Evolutionary conservation across 2,329 filamentous ascomycete species (phyloP).

Genomic region (Diaporthe eres): DNA sequence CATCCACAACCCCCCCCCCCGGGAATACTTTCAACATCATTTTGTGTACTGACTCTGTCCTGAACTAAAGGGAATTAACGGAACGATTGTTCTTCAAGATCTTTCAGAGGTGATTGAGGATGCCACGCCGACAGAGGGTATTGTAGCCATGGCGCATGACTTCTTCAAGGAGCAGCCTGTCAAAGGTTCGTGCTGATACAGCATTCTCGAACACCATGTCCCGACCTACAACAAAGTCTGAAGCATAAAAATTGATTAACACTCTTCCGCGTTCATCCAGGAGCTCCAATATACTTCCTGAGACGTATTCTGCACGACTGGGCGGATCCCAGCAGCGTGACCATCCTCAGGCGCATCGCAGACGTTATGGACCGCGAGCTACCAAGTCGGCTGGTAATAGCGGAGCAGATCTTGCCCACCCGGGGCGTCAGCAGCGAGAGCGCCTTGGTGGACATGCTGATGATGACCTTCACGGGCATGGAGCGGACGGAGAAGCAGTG

Average conservation of each 20-base stretch:
- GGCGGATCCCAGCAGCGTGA: slow-evolving; percentile 29
- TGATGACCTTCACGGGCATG: slow-evolving; percentile 41
- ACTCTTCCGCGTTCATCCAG: slow-evolving; percentile 11
- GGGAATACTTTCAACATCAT: not conserved
- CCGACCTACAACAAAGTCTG: not conserved
- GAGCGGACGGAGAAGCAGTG: slow-evolving; percentile 41
- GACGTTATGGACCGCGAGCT: slow-evolving; percentile 41
- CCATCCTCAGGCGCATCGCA: slow-evolving; percentile 37
- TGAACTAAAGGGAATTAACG: not conserved
- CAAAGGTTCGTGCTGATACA: not conserved
- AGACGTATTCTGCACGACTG: slow-evolving; percentile 44
- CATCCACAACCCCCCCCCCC: not conserved
- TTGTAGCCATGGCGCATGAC: slow-evolving; percentile 30
- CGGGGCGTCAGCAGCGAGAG: not conserved
- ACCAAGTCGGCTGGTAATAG: slow-evolving; percentile 43
- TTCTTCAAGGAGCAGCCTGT: slow-evolving; percentile 35
- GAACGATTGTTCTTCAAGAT: slow-evolving; percentile 26
- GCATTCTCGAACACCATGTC: not conserved
- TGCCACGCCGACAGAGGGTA: not conserved
- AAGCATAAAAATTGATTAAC: not conserved
- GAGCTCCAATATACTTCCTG: slow-evolving; percentile 45
- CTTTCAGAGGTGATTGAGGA: not conserved
- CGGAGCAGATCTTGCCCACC: slow-evolving; percentile 45
- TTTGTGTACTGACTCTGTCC: not conserved
- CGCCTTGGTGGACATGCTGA: slow-evolving; percentile 42